Base-by-base conservation (phyloP, 306 rosid genomes). In the Acacia melanoxylon region DNA sequence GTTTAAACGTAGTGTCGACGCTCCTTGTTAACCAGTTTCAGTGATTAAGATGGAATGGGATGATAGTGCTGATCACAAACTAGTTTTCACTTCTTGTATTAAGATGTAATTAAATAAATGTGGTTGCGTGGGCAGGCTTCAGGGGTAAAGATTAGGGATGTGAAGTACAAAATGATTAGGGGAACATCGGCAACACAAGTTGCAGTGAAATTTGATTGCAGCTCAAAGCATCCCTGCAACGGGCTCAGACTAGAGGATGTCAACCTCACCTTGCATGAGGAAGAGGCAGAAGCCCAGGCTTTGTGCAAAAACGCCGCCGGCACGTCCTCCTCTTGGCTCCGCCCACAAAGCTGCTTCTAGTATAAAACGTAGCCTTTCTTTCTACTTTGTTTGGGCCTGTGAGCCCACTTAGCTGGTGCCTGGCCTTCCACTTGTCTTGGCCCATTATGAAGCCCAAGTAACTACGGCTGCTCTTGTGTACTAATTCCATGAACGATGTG, bases 191-290 rank as follows among this genome's bases (percentile, higher is more conserved):
- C 91, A 22, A 77, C 92, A 56, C 27, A n/a, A 9, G 84, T 91
- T 41, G 92, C 94, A 17, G 85, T 91, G 81, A 91, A 72, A 78
- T 84, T 89, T 75, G 92, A 89, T 3, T 91, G 94, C 52, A 87
- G 92, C 77, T 73, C 89, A 0, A 16, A 25, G 81, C 65, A 89
- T 4, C 91, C 94, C 10, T 89, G 94, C 76, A 37, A 51, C 3
- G 70, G 70, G 5, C 76, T 91, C 76, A 82, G 52, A 33, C 10
- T 91, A 54, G 89, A 91, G 72, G 76, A 87, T 78, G 87, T 91
- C 63, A 84, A 76, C 4, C 81, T 90, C 54, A 85, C 77, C 41
- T 90, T 80, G 74, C 66, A 78, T 54, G 72, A 78, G 20, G 73
- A 91, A 52, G 45, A 78, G 20, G 76, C 89, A 52, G 45, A 2